A percentile compares a stretch with the other conserved stretches of the same genome.
Conservation (phyloP, 2,329 filamentous ascomycete species). For the Diatrype stigma region DNA sequence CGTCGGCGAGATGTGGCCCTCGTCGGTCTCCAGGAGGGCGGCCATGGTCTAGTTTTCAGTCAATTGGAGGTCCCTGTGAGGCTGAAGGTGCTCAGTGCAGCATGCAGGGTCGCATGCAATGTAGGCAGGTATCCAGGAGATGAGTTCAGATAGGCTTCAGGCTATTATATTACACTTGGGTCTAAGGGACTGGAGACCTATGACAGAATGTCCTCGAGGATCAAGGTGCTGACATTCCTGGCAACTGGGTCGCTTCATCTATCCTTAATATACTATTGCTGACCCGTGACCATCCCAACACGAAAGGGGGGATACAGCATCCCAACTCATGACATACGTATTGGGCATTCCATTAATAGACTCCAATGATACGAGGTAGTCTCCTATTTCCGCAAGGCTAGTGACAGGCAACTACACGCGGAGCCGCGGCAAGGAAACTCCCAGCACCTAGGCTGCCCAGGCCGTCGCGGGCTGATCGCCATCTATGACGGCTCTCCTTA, state of each 20-base stretch:
- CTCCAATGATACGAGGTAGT: too few species aligned
- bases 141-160: neutral
- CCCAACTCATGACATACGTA: too few species aligned
- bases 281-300: neutral
- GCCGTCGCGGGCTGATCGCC: conserved; percentile 12
- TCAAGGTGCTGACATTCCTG: neutral
- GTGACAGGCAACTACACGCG: too few species aligned
- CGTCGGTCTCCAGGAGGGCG: conserved; percentile 9
- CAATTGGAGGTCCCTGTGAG: conserved; percentile 1
- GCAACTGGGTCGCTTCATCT: neutral
- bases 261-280: neutral
- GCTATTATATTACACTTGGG: neutral
- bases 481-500: conserved; percentile 18
- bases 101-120: neutral
- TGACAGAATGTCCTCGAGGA: neutral
- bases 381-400: neutral
- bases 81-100: conserved; percentile 2
- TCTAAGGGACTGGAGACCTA: neutral
- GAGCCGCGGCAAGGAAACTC: neutral
- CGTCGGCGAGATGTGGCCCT: conserved; percentile 22
- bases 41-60: conserved; percentile 10
- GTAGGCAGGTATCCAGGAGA: neutral
- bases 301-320: too few species aligned
- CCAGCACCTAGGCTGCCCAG: neutral
- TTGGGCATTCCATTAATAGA: neutral